Conservation (phyloP, 139 green algal genomes). For the Gonium pectorale region DNA sequence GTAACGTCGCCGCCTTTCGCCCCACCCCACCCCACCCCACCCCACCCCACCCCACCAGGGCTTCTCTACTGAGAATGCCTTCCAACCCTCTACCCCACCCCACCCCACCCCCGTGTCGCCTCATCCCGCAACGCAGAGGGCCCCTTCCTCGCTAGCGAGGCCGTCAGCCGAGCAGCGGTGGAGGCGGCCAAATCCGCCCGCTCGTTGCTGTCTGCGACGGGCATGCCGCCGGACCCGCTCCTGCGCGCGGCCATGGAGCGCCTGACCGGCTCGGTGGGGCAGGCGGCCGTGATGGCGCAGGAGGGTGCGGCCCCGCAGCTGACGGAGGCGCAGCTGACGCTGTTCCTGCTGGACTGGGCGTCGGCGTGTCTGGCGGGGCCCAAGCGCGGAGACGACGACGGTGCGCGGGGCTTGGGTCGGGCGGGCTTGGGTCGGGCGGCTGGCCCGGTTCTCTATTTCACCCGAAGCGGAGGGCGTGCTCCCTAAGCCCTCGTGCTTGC, state of each 20-base stretch:
- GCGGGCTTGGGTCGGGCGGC: too few relatives aligned
- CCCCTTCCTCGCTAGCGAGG: constrained; percentile 6
- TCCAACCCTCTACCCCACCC: too few relatives aligned
- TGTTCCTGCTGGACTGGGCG: constrained; percentile 37
- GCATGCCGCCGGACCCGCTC: not conserved
- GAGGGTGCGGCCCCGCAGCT: not conserved
- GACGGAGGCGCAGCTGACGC: constrained; percentile 13
- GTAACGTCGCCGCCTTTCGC: too few relatives aligned
- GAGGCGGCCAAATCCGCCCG: not conserved
- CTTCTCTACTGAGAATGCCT: too few relatives aligned
- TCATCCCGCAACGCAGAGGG: not conserved
- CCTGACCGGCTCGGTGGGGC: not conserved
- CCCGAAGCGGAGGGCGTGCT: too few relatives aligned
- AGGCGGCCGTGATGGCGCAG: not conserved
- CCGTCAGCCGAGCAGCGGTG: not conserved
- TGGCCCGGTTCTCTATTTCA: too few relatives aligned
- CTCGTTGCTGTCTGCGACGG: constrained; percentile 6
- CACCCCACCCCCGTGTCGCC: not conserved
- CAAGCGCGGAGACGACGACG: too few relatives aligned
- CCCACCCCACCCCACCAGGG: too few relatives aligned
- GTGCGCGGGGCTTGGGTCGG: too few relatives aligned
- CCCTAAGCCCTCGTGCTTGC: too few relatives aligned
- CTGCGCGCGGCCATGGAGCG: not conserved
- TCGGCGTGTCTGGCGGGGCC: not conserved
- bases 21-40: too few relatives aligned